These are phyloP conservation scores for Zarea fungicola DNA, from an alignment of 2,329 filamentous ascomycete species.

Conservation along the genomic window DNA sequence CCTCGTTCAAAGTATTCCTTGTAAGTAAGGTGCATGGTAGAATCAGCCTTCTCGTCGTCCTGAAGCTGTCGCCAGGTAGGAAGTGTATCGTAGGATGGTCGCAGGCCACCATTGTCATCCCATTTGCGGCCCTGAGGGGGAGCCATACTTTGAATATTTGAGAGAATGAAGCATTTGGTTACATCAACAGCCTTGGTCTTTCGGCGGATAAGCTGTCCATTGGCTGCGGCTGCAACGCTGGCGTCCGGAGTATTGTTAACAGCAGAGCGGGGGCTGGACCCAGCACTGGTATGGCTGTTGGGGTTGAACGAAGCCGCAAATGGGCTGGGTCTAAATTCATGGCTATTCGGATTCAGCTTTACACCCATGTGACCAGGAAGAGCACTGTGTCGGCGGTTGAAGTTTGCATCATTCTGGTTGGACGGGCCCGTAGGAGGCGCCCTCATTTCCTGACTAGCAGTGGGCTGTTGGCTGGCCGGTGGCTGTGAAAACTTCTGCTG, in stretches of 20 bases:
- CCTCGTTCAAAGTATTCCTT: constrained; percentile 72
- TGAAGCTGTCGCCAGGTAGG: constrained; percentile 76
- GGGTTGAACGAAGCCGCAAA: constrained; percentile 79
- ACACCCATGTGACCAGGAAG: constrained; percentile 46
- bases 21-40: constrained; percentile 63
- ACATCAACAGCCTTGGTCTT: constrained; percentile 69
- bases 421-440: constrained; percentile 70
- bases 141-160: constrained; percentile 48
- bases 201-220: constrained; percentile 56
- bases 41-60: constrained; percentile 65
- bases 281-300: constrained; percentile 56
- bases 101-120: constrained; percentile 74
- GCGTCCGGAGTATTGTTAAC: constrained; percentile 44
- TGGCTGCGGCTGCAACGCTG: constrained; percentile 20
- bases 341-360: constrained; percentile 60
- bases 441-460: constrained; percentile 59
- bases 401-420: constrained; percentile 46
- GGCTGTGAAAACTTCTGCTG: constrained; percentile 45
- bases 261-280: constrained; percentile 65
- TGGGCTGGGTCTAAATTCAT: constrained; percentile 82
- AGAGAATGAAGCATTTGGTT: constrained; percentile 58
- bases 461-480: constrained; percentile 41
- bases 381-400: constrained; percentile 49
- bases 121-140: constrained; percentile 56
- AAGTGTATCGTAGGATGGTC: constrained; percentile 74